Evolutionary conservation across 768 basidiomycete genomes (phyloP).

Genomic region (Paxillus ammoniavirescens): DNA sequence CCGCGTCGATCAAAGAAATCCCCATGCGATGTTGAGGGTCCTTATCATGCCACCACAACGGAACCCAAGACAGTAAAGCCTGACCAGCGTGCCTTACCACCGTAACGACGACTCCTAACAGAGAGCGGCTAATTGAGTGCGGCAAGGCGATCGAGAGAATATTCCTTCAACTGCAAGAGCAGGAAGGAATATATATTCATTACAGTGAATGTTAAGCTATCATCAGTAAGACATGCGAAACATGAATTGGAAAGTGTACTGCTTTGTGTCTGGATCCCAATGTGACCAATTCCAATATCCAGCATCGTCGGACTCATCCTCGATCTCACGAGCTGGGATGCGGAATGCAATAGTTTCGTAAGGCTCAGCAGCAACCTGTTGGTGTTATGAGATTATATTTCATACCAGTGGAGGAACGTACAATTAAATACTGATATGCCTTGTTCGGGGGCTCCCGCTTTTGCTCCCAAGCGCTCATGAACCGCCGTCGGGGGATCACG

Average conservation of each 20-base stretch:
- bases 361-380: conserved; percentile 95
- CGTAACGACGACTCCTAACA: not conserved
- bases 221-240: conserved; percentile 58
- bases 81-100: conserved; percentile 3
- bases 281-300: conserved; percentile 97
- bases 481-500: conserved; percentile 80
- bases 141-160: not conserved
- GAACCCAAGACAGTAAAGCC: no score
- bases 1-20: no score
- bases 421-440: conserved; percentile 96
- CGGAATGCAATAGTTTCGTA: conserved; percentile 99
- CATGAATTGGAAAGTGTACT: conserved; percentile 98
- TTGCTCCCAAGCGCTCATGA: conserved; percentile 99
- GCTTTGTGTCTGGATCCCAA: conserved; percentile 99
- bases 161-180: not conserved
- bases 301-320: conserved; percentile 89
- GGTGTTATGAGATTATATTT: conserved; percentile 28
- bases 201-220: conserved; percentile 9
- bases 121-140: conserved; percentile 1
- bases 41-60: no score
- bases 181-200: not conserved
- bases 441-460: conserved; percentile 93
- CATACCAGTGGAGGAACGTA: conserved; percentile 41
- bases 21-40: no score
- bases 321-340: conserved; percentile 95